phyloP scores from a whole-genome alignment of 208 protist species.

The Leishmania amazonensis region DNA sequence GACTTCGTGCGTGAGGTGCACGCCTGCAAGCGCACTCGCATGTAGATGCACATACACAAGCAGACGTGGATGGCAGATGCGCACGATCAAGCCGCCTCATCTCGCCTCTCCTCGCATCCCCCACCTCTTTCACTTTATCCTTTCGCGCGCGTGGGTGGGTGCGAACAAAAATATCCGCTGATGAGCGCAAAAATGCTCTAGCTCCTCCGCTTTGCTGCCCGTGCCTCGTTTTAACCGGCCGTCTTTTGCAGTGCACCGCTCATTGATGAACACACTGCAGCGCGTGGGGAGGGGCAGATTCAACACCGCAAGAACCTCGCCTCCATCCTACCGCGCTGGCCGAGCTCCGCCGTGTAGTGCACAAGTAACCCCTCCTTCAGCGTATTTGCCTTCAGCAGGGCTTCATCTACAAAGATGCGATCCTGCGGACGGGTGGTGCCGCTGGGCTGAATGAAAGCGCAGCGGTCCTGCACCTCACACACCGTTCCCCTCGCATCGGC shows the following conservation, averaged over 20 bases:
- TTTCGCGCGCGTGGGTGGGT: not conserved
- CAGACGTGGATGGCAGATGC: not conserved
- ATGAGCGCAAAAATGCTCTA: not conserved
- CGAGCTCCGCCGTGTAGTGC: constrained; percentile 27
- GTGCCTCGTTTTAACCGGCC: not conserved
- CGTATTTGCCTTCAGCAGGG: constrained; percentile 11
- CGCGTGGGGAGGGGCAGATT: not conserved
- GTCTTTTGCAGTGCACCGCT: not conserved
- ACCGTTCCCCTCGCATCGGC: constrained; percentile 54
- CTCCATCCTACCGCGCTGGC: constrained; percentile 22
- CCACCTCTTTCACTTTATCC: not conserved
- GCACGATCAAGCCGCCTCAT: not conserved
- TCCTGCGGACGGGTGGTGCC: constrained; percentile 47
- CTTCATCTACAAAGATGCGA: constrained; percentile 42
- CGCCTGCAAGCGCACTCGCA: not conserved
- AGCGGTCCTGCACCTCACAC: constrained; percentile 49
- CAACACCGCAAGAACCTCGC: constrained; percentile 14
- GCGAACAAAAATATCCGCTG: not conserved
- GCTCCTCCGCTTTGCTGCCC: not conserved
- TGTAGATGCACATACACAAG: not conserved
- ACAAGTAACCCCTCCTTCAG: constrained; percentile 28
- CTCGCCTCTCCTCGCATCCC: not conserved
- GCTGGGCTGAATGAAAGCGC: constrained; percentile 65
- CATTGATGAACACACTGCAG: not conserved
- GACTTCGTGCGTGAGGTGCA: not conserved